These are phyloP conservation scores for Drosera capensis DNA, from an alignment of 148 eudicot genomes.

Conservation along the genomic window DNA sequence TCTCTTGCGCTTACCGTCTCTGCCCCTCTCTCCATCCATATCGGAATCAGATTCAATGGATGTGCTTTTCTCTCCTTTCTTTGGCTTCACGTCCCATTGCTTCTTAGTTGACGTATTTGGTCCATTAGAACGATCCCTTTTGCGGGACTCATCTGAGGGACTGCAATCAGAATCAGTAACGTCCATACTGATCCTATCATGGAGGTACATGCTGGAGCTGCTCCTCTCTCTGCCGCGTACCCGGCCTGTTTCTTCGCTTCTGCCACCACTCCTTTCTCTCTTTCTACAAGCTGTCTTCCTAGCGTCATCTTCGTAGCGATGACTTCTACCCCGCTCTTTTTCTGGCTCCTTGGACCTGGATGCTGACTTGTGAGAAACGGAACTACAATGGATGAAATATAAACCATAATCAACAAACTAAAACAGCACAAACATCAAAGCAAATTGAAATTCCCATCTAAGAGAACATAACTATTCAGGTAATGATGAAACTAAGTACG, in stretches of 20 bases:
- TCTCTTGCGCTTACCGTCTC: not conserved
- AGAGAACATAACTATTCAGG: too few species aligned
- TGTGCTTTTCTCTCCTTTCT: not conserved
- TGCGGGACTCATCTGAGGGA: not conserved
- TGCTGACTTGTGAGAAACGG: constrained; percentile 26
- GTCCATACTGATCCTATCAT: too few species aligned
- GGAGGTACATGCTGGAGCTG: too few species aligned
- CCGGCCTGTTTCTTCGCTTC: constrained; percentile 1
- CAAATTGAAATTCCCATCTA: too few species aligned
- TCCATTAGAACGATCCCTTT: not conserved
- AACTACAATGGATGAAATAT: constrained; percentile 7
- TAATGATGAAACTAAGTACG: too few species aligned
- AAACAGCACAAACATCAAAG: not conserved
- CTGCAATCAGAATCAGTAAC: not conserved
- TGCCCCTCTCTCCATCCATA: not conserved
- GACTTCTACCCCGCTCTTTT: constrained; percentile 24
- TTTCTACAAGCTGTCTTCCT: constrained; percentile 9
- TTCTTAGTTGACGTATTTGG: not conserved
- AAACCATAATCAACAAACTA: not conserved
- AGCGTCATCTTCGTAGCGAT: constrained; percentile 28
- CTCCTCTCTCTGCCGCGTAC: too few species aligned
- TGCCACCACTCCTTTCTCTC: constrained; percentile 1
- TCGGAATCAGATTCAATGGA: constrained; percentile 4
- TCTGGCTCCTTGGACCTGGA: constrained; percentile 43
- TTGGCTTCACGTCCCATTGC: not conserved